Conservation (phyloP, 495 filamentous ascomycete species). For the Aspergillus avenaceus region DNA sequence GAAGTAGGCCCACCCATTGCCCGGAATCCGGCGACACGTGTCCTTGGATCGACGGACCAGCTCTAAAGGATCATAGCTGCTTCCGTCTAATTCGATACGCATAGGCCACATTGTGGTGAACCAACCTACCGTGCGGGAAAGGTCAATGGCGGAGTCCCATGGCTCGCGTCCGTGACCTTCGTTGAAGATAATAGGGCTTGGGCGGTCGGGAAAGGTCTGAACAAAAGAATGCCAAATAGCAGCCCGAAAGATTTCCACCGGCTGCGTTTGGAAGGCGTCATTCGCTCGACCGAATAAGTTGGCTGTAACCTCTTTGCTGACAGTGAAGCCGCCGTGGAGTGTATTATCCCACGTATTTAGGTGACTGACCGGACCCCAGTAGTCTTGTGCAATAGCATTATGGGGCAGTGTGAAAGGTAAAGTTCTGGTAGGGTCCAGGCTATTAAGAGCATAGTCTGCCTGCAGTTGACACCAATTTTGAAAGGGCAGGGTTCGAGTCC, state of each 20-base stretch:
- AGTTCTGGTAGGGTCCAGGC: slow-evolving; percentile 12
- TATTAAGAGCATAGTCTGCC: slow-evolving; percentile 35
- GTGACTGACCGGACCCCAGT: slow-evolving; percentile 49
- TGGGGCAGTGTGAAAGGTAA: slow-evolving; percentile 35
- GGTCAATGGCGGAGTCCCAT: slow-evolving; percentile 45
- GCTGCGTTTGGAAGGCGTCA: slow-evolving; percentile 44
- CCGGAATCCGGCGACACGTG: slow-evolving; percentile 31
- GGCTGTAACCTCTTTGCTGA: slow-evolving; percentile 41
- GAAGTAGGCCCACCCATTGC: slow-evolving; percentile 45
- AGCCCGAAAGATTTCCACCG: slow-evolving; percentile 50
- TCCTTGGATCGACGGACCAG: slow-evolving; percentile 50
- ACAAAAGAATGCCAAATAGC: slow-evolving; percentile 48
- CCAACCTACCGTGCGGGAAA: slow-evolving; percentile 58
- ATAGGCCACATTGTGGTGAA: slow-evolving; percentile 56
- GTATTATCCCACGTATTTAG: too few species aligned
- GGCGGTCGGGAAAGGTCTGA: slow-evolving; percentile 48
- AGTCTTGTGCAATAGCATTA: too few species aligned
- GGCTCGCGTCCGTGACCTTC: slow-evolving; percentile 57
- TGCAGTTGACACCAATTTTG: slow-evolving; percentile 57
- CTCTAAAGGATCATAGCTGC: slow-evolving; percentile 37
- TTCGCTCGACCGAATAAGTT: slow-evolving; percentile 41
- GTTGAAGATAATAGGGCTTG: slow-evolving; percentile 49
- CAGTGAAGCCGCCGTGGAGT: slow-evolving; percentile 46
- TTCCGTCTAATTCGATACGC: slow-evolving; percentile 21
- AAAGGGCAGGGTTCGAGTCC: slow-evolving; percentile 56